Conservation (phyloP, 495 filamentous ascomycete genomes). For the Oleoguttula mirabilis region DNA sequence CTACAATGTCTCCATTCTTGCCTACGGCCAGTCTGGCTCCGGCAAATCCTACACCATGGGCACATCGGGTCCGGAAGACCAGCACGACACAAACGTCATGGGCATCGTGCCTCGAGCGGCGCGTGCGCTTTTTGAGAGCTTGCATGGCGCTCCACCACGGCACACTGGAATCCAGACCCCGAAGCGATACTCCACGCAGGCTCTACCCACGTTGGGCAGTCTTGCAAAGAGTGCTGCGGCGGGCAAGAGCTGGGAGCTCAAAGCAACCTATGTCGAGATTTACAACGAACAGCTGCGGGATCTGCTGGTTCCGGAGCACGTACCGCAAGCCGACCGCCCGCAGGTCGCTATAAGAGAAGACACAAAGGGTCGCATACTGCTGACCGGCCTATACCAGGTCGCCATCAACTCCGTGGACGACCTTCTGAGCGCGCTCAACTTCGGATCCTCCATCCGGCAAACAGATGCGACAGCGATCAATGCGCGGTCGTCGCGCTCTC, state of each 20-base stretch:
- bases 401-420: slow-evolving; percentile 88
- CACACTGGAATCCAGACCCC: slow-evolving; percentile 68
- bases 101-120: slow-evolving; percentile 92
- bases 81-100: slow-evolving; percentile 59
- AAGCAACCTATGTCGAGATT: slow-evolving; percentile 96
- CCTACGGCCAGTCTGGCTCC: slow-evolving; percentile 98
- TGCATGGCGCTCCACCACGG: slow-evolving; percentile 47
- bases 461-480: slow-evolving; percentile 99
- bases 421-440: slow-evolving; percentile 74
- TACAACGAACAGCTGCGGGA: slow-evolving; percentile 96
- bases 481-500: slow-evolving; percentile 94
- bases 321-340: slow-evolving; percentile 54
- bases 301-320: slow-evolving; percentile 68
- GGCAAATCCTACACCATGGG: slow-evolving; percentile 99
- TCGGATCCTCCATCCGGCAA: slow-evolving; percentile 87
- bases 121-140: slow-evolving; percentile 71
- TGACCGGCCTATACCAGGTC: slow-evolving; percentile 80
- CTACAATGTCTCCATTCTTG: slow-evolving; percentile 97
- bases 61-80: slow-evolving; percentile 76
- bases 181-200: slow-evolving; percentile 61
- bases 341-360: slow-evolving; percentile 83
- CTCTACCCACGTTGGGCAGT: slow-evolving; percentile 37
- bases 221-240: slow-evolving; percentile 51
- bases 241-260: slow-evolving; percentile 83
- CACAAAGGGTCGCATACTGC: slow-evolving; percentile 83